Evolutionary conservation across 2,329 filamentous ascomycete species (phyloP).

Genomic region (Neofusicoccum sp.): DNA sequence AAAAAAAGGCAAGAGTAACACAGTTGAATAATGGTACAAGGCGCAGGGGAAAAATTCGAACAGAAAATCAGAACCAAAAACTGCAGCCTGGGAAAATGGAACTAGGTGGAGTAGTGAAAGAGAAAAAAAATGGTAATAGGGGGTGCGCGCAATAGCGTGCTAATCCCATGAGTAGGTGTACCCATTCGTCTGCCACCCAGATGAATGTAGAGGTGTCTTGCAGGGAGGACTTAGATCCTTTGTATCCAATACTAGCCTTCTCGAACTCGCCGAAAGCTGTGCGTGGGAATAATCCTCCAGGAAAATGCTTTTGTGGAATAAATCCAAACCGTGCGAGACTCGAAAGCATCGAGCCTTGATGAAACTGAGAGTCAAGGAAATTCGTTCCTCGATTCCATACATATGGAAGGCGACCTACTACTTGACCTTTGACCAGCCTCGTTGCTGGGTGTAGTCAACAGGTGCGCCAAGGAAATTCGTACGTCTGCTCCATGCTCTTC

Average conservation of each 20-base stretch:
- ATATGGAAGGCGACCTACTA: slow-evolving; percentile 1
- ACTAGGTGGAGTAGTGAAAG: not conserved
- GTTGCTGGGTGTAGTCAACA: slow-evolving; percentile 9
- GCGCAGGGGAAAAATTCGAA: slow-evolving; percentile 7
- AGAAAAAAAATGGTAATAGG: not conserved
- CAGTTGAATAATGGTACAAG: slow-evolving; percentile 11
- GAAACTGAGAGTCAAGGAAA: not conserved
- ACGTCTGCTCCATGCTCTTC: slow-evolving; percentile 7
- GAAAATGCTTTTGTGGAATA: slow-evolving; percentile 12
- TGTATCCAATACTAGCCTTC: slow-evolving; percentile 1
- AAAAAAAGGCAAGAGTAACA: not conserved
- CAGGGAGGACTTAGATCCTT: not conserved
- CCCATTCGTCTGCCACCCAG: not conserved
- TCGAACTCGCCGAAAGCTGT: slow-evolving; percentile 1
- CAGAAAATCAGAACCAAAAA: not conserved
- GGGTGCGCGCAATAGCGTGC: not conserved
- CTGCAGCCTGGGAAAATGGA: slow-evolving; percentile 5
- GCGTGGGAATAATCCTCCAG: slow-evolving; percentile 7
- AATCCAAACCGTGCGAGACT: not conserved
- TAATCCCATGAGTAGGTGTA: not conserved
- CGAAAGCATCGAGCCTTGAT: not conserved
- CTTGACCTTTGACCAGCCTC: slow-evolving; percentile 6
- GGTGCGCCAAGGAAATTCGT: slow-evolving; percentile 14
- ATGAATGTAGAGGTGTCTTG: slow-evolving; percentile 15
- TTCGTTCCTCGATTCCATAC: slow-evolving; percentile 13